phyloP scores from a whole-genome alignment of 2,329 filamentous ascomycete genomes.

The Colletotrichum neosansevieriae region DNA sequence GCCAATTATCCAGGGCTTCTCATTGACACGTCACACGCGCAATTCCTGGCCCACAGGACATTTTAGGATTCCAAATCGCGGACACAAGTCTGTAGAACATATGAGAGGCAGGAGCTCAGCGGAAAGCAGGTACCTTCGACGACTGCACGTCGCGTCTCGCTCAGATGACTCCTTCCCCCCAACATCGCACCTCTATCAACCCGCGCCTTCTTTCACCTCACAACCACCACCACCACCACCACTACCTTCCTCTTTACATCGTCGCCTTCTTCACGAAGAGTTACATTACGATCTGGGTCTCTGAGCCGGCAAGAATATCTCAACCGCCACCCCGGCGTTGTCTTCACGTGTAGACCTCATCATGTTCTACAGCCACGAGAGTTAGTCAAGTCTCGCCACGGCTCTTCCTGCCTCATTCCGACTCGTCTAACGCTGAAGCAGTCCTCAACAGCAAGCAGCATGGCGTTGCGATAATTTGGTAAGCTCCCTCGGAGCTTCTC shows the following conservation, averaged over 20 bases:
- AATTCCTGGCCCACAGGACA: too few species aligned
- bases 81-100: too few species aligned
- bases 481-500: conserved; percentile 47
- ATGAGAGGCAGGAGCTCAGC: too few species aligned
- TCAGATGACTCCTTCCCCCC: not conserved
- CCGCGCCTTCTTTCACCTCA: not conserved
- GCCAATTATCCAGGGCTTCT: too few species aligned
- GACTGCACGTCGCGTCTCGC: too few species aligned
- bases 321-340: conserved; percentile 12
- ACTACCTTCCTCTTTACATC: not conserved
- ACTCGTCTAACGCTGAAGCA: conserved; percentile 50
- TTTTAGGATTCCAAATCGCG: too few species aligned
- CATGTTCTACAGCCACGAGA: conserved; percentile 98
- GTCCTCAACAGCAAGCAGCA: conserved; percentile 88
- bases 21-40: too few species aligned
- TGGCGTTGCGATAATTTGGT: conserved; percentile 97
- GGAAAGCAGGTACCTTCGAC: too few species aligned
- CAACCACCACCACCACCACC: not conserved
- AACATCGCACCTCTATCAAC: not conserved
- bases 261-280: not conserved
- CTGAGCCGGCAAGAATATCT: not conserved
- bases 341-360: conserved; percentile 37
- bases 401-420: not conserved
- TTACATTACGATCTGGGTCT: not conserved
- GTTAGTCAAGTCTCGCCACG: conserved; percentile 62